Evolutionary conservation across 1,284 basidiomycete species (phyloP), one percentile per base, ranked within the genome.

Genomic region (Ustilago trichophora): DNA sequence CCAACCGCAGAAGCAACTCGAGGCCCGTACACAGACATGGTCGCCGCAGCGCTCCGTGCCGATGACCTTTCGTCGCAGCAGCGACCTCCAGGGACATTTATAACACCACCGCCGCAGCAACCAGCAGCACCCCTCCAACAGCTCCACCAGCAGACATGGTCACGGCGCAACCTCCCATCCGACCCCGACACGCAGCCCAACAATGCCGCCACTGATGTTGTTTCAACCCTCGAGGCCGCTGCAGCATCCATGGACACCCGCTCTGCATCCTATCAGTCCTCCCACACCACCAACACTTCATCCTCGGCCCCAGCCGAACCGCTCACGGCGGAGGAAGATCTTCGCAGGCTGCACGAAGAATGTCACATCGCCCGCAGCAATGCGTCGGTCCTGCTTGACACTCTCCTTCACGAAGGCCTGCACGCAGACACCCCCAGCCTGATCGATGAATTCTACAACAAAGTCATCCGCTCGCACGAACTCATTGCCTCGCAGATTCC

Each of bases 291-390:
- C 16, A 21, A 42, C 40, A 26, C 25, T 19, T 42, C 29, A 7
- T 19, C 29, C n/a, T 15, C 26, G 3, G 13, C 27, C 15, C 21
- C 37, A 15, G 25, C 44, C 36, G 45, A 58, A 27, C 25, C 48
- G 12, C 36, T 62, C 18, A 44, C 45, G 15, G 32, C 49, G 18
- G 66, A 66, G 11, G 71, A 69, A 42, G 73, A 77, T 37, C 50
- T 67, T 8, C 58, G 67, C 6, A 58, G 65, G n/a, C 36, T 76
- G 42, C 72, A 72, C 41, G 72, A 76, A 22, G 72, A 76, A 51
- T 76, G 74, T 45, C 49, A 65, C 9, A 65, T 74, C 5, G 75
- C 71, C 4, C 56, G 68, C 10, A 59, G 53, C 42, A 70, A 73
- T 25, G 72, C 74, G 0, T 41, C 43, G 11, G 57, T 77, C 4